Percentiles rank a stretch among this genome's conserved stretches.
phyloP scores from a whole-genome alignment of 1,284 basidiomycete genomes.

The Pholiota adiposa region DNA sequence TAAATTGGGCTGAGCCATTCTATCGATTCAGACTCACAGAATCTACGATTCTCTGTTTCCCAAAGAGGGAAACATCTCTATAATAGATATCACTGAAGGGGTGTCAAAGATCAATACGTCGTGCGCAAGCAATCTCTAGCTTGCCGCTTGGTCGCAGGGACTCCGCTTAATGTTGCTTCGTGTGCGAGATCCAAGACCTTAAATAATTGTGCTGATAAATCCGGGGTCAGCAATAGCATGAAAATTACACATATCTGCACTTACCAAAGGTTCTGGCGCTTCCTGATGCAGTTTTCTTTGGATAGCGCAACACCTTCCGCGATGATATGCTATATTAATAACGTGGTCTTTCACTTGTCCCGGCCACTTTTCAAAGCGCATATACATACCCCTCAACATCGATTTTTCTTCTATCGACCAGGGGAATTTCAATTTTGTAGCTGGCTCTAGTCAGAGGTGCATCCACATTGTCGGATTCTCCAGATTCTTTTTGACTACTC shows the following conservation, averaged over 20 bases:
- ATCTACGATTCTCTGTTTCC: conserved; percentile 75
- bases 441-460: conserved; percentile 15
- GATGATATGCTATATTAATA: conserved; percentile 22
- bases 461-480: conserved; percentile 14
- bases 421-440: conserved; percentile 33
- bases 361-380: neutral
- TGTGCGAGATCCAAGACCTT: conserved; percentile 65
- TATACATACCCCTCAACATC: conserved; percentile 25
- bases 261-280: conserved; percentile 60
- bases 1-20: neutral
- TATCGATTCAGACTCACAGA: conserved; percentile 44
- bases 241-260: conserved; percentile 21
- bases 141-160: conserved; percentile 74
- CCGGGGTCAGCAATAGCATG: neutral
- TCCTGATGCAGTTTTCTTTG: conserved; percentile 43
- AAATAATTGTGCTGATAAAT: conserved; percentile 61
- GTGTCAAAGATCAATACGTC: neutral
- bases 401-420: conserved; percentile 35
- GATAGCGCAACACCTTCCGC: conserved; percentile 33
- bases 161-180: conserved; percentile 57
- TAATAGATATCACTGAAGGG: conserved; percentile 84
- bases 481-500: conserved; percentile 10
- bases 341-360: neutral
- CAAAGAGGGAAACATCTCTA: conserved; percentile 79
- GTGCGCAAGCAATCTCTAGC: neutral